Conservation (phyloP, 176 grass and related monocot genomes). For the Oryza meridionalis region DNA sequence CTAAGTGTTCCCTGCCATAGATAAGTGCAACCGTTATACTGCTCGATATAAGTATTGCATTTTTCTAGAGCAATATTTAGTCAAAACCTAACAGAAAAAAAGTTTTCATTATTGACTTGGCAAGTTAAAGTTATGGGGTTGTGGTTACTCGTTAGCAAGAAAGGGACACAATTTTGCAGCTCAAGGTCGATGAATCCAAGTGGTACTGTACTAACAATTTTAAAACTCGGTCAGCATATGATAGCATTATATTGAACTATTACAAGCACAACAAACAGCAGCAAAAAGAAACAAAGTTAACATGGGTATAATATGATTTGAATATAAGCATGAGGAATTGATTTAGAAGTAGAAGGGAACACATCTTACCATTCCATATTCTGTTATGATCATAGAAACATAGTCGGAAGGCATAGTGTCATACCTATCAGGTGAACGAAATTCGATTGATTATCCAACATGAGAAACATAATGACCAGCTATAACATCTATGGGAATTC, state of each 20-base stretch:
- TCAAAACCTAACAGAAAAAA: neutral
- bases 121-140: neutral
- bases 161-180: neutral
- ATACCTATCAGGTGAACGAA: constrained; percentile 54
- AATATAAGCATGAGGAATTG: constrained; percentile 22
- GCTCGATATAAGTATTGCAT: neutral
- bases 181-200: neutral
- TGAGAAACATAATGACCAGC: neutral
- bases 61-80: neutral
- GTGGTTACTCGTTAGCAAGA: neutral
- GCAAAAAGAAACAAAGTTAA: neutral
- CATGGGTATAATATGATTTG: neutral
- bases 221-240: neutral
- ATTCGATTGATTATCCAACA: constrained; percentile 31
- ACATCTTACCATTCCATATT: constrained; percentile 84
- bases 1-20: neutral
- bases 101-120: neutral
- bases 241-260: neutral
- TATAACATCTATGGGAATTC: neutral
- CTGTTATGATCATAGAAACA: constrained; percentile 82
- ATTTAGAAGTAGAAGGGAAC: constrained; percentile 8
- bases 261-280: neutral
- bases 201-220: neutral
- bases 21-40: neutral
- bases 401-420: constrained; percentile 83